Percentiles rank a stretch among this genome's conserved stretches.
phyloP scores from a whole-genome alignment of 371 early-diverging fungal species.

The Saksenaea vasiformis region DNA sequence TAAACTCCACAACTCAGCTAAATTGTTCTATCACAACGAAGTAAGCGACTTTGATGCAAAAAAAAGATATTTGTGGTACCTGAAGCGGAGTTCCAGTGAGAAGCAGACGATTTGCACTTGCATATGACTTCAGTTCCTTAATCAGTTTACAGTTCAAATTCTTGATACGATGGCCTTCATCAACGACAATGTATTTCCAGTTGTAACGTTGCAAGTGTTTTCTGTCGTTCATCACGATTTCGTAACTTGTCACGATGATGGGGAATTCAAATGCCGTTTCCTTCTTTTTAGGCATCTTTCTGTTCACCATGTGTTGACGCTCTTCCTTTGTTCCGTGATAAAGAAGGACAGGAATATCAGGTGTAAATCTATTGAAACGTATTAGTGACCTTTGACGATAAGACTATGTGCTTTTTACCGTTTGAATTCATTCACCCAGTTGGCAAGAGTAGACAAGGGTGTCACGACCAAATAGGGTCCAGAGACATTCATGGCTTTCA shows the following conservation, averaged over 20 bases:
- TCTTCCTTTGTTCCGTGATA: slow-evolving; percentile 90
- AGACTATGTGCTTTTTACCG: slow-evolving; percentile 47
- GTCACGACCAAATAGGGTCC: slow-evolving; percentile 96
- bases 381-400: background rate
- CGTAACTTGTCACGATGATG: slow-evolving; percentile 90
- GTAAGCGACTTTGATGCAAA: background rate
- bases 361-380: slow-evolving; percentile 68
- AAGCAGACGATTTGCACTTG: slow-evolving; percentile 84
- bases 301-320: slow-evolving; percentile 75
- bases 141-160: slow-evolving; percentile 92
- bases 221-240: slow-evolving; percentile 87
- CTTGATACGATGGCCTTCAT: slow-evolving; percentile 96
- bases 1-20: slow-evolving; percentile 92
- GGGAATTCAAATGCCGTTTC: slow-evolving; percentile 61
- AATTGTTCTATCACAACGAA: slow-evolving; percentile 67
- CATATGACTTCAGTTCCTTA: slow-evolving; percentile 79
- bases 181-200: slow-evolving; percentile 93
- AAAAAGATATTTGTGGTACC: slow-evolving; percentile 12
- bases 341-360: slow-evolving; percentile 82
- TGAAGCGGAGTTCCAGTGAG: slow-evolving; percentile 96
- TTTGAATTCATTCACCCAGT: slow-evolving; percentile 97
- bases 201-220: slow-evolving; percentile 66
- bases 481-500: slow-evolving; percentile 81
- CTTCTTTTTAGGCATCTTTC: slow-evolving; percentile 61
- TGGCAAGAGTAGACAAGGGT: slow-evolving; percentile 94